Percentiles rank a stretch among this genome's conserved stretches.
Conservation (phyloP, 1,284 basidiomycete genomes). For the Cryptococcus sp. region DNA sequence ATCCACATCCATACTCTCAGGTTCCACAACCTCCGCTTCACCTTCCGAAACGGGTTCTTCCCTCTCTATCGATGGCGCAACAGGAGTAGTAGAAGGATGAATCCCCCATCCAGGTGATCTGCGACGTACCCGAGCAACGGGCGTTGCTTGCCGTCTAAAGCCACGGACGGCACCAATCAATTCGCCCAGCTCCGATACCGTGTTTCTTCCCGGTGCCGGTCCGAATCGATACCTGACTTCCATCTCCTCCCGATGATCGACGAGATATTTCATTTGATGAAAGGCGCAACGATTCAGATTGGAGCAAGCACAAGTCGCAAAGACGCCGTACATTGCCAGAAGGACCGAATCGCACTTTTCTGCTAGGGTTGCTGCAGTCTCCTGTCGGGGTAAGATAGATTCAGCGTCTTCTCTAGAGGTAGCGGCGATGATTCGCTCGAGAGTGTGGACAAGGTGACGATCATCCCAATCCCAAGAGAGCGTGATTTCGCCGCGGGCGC, state of each 20-base stretch:
- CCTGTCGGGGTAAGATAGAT: slow-evolving; percentile 10
- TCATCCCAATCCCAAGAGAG: slow-evolving; percentile 98
- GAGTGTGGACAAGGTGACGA: slow-evolving; percentile 74
- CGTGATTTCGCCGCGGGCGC: slow-evolving; percentile 78
- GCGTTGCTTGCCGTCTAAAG: slow-evolving; percentile 50
- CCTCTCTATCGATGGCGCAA: slow-evolving; percentile 7
- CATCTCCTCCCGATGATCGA: slow-evolving; percentile 32
- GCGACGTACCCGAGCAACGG: background rate
- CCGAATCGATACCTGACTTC: background rate
- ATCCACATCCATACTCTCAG: background rate
- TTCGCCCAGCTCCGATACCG: slow-evolving; percentile 59
- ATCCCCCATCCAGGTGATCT: background rate
- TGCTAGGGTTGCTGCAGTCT: slow-evolving; percentile 44
- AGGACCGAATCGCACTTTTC: slow-evolving; percentile 65
- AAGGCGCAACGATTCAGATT: slow-evolving; percentile 62
- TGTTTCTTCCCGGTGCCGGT: slow-evolving; percentile 13
- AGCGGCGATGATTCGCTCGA: slow-evolving; percentile 45
- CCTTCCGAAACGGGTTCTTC: background rate
- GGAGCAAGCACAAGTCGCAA: slow-evolving; percentile 73
- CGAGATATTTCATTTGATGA: slow-evolving; percentile 61
- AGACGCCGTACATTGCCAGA: slow-evolving; percentile 66
- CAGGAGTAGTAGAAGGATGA: too few species aligned
- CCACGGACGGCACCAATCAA: slow-evolving; percentile 64
- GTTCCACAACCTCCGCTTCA: background rate
- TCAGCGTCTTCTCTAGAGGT: slow-evolving; percentile 24